Percentiles rank a stretch among this genome's conserved stretches.
phyloP scores from a whole-genome alignment of 768 basidiomycete species.

The Tulasnella sp. region DNA sequence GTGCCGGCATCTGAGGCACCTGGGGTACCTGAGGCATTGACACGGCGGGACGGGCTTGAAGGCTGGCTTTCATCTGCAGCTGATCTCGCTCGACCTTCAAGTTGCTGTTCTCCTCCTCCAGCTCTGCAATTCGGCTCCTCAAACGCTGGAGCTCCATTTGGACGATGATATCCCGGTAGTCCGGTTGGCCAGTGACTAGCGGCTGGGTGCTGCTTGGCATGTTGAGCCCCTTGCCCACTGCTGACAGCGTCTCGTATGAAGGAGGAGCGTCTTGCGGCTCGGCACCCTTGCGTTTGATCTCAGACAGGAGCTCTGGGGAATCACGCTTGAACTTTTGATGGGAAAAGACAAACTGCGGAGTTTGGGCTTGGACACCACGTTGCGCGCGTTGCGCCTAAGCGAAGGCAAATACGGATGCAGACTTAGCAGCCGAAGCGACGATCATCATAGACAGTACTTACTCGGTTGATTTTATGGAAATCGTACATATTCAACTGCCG shows the following conservation, averaged over 20 bases:
- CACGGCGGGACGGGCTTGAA: not conserved
- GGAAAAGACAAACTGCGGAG: constrained; percentile 74
- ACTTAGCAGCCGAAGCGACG: not conserved
- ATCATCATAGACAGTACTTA: not conserved
- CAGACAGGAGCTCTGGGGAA: constrained; percentile 77
- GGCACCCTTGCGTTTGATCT: constrained; percentile 83
- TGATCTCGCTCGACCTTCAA: not conserved
- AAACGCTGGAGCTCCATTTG: not conserved
- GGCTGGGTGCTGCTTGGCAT: not conserved
- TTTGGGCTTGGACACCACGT: constrained; percentile 79
- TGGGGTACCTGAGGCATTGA: not conserved
- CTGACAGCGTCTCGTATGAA: not conserved
- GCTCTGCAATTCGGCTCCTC: not conserved
- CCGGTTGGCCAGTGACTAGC: not conserved
- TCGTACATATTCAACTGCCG: constrained; percentile 97
- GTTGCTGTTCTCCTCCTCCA: not conserved
- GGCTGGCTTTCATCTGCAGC: not conserved
- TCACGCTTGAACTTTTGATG: constrained; percentile 85
- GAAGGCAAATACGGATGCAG: not conserved
- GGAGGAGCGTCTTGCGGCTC: constrained; percentile 45
- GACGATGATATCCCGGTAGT: not conserved
- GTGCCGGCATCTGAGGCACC: not conserved
- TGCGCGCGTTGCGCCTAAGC: constrained; percentile 71
- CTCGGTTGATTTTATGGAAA: constrained; percentile 62
- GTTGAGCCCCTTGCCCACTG: not conserved